Percentiles rank a stretch among this genome's conserved stretches.
Evolutionary conservation across 2,329 filamentous ascomycete genomes (phyloP).

Genomic region (Cladophialophora immunda): DNA sequence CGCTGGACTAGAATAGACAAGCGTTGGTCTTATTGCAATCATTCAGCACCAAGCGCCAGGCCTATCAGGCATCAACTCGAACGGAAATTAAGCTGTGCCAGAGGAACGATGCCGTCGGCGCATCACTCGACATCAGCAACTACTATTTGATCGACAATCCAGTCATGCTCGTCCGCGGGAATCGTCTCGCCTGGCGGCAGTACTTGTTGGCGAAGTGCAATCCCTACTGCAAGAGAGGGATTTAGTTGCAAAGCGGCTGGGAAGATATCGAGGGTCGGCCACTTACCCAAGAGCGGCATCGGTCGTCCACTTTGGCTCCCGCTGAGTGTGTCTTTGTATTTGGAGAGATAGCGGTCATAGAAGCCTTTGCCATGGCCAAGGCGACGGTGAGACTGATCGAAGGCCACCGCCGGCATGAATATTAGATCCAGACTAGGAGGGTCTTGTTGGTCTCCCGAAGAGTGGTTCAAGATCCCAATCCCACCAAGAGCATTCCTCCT

Average conservation of each 20-base stretch:
- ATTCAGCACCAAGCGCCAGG: background rate
- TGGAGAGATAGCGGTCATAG: slow-evolving; percentile 91
- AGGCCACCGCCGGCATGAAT: slow-evolving; percentile 90
- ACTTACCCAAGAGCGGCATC: slow-evolving; percentile 69
- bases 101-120: background rate
- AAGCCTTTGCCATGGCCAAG: slow-evolving; percentile 96
- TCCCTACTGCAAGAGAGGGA: slow-evolving; percentile 66
- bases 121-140: slow-evolving; percentile 27
- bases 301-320: slow-evolving; percentile 45
- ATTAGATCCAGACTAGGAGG: slow-evolving; percentile 77
- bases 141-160: slow-evolving; percentile 77
- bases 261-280: slow-evolving; percentile 37
- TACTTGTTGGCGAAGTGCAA: slow-evolving; percentile 87
- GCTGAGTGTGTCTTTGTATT: slow-evolving; percentile 64
- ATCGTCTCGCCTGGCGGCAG: slow-evolving; percentile 71
- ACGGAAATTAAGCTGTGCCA: slow-evolving; percentile 1
- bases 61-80: background rate
- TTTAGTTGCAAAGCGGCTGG: slow-evolving; percentile 42
- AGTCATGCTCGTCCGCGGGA: slow-evolving; percentile 79
- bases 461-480: slow-evolving; percentile 36
- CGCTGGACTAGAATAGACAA: slow-evolving; percentile 48
- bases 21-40: background rate
- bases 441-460: slow-evolving; percentile 38
- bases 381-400: slow-evolving; percentile 77
- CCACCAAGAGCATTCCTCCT: slow-evolving; percentile 79